A percentile compares a stretch with the other conserved stretches of the same genome.
phyloP scores from a whole-genome alignment of 345 rosid genomes.

The Brassica cretica region DNA sequence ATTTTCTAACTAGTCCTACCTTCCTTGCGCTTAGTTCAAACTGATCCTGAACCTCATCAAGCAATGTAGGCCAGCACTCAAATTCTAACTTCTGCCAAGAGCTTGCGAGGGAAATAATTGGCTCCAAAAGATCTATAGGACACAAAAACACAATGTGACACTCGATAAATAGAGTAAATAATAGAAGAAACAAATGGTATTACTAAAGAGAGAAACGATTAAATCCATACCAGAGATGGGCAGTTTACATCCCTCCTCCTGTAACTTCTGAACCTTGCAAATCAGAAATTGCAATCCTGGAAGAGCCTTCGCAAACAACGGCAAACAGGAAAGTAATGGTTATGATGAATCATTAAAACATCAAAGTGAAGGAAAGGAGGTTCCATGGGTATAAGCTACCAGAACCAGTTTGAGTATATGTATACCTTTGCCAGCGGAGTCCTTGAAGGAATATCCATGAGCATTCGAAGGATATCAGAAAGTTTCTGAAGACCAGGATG shows the following conservation, averaged over 20 bases:
- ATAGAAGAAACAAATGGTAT: conserved; percentile 9
- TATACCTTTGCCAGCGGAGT: conserved; percentile 91
- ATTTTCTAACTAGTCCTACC: conserved; percentile 45
- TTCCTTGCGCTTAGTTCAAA: conserved; percentile 76
- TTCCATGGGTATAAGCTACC: neutral
- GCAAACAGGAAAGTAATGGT: conserved; percentile 27
- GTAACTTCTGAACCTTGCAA: conserved; percentile 52
- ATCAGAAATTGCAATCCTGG: conserved; percentile 83
- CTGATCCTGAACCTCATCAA: conserved; percentile 81
- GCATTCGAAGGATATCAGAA: conserved; percentile 65
- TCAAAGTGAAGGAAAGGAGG: neutral
- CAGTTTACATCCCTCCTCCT: conserved; percentile 68
- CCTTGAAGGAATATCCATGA: conserved; percentile 64
- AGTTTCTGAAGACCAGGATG: conserved; percentile 80
- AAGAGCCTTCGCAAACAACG: conserved; percentile 56
- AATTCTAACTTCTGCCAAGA: conserved; percentile 90
- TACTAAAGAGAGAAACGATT: conserved; percentile 8
- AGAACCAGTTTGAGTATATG: neutral
- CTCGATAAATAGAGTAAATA: neutral
- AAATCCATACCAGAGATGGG: conserved; percentile 60
- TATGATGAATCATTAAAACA: neutral
- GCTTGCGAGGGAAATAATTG: conserved; percentile 58
- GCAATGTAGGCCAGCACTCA: conserved; percentile 80
- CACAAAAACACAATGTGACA: conserved; percentile 20
- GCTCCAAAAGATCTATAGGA: conserved; percentile 62